Conservation (phyloP, 164 flowering plant species). For the Vitis labrusca region DNA sequence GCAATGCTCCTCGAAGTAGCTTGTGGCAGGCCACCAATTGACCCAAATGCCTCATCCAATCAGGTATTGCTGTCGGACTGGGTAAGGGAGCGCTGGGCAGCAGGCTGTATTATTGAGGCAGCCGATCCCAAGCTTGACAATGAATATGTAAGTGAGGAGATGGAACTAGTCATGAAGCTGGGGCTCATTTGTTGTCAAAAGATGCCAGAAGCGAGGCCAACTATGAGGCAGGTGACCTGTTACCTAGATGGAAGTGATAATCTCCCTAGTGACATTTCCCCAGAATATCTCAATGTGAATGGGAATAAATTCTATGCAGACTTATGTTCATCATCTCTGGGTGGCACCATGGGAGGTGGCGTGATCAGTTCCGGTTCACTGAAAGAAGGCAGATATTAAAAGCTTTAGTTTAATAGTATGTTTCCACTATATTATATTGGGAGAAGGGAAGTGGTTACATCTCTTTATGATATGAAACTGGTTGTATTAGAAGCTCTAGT, state of each 20-base stretch:
- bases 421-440: no score
- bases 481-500: no score
- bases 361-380: conserved; percentile 7
- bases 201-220: conserved; percentile 3
- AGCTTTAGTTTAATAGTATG: no score
- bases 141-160: conserved; percentile 1
- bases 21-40: neutral
- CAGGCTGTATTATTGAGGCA: neutral
- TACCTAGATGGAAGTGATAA: no score
- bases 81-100: conserved; percentile 2
- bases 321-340: no score
- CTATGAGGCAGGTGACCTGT: conserved; percentile 7
- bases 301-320: no score
- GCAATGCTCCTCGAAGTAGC: neutral
- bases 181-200: conserved; percentile 3
- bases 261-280: no score
- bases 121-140: conserved; percentile 4
- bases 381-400: neutral
- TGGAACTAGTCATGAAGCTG: conserved; percentile 8
- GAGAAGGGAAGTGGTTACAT: no score
- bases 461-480: no score
- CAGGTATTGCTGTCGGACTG: conserved; percentile 2
- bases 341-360: neutral
- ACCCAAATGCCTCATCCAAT: neutral
- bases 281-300: no score